Evolutionary conservation across 306 rosid genomes (phyloP), one percentile per base, ranked within the genome.

Genomic region (Malus orientalis): DNA sequence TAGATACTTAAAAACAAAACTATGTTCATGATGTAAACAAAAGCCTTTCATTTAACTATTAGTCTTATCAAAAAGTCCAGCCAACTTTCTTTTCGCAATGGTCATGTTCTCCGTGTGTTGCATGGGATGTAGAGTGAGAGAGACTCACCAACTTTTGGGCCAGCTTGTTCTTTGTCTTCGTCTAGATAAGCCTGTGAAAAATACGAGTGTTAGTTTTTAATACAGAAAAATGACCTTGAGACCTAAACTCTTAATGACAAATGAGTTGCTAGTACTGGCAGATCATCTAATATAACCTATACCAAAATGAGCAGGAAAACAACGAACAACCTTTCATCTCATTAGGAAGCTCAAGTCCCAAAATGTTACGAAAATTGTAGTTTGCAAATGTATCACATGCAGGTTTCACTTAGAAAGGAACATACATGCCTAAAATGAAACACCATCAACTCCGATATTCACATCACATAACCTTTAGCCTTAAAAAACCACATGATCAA

Each of bases 151-250:
- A 77, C 74, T 83, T 84, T 88, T 57, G 83, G 81, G 32, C 80
- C 77, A 36, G 58, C 68, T 70, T 77, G 85, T 63, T 86, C 90
- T 55, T 80, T 81, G 79, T 60, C 67, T 74, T 83, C 76, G 58
- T 86, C 95, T 53, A 88, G 80, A 80, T 75, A 86, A 60, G 63
- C 92, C 95, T 90, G 85, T 47, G 53, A 76, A 74, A 29, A 78
- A 77, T 19, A 69, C 20, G 47, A 40, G 73, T 3, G 10, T 18
- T 42, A 29, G 71, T 58, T n/a, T 13, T 23, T 19, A 54, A n/a
- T 49, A 19, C 15, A 16, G 10, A 77, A 71, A 18, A 8, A 65
- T 19, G 32, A 55, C 19, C 23, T 25, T 4, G 63, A 58, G n/a
- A 19, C 59, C 59, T 19, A 54, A 54, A 40, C 14, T 40, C 6